These are phyloP conservation scores for Beverwykella pulmonaria DNA, from an alignment of 495 filamentous ascomycete genomes.

Conservation along the genomic window DNA sequence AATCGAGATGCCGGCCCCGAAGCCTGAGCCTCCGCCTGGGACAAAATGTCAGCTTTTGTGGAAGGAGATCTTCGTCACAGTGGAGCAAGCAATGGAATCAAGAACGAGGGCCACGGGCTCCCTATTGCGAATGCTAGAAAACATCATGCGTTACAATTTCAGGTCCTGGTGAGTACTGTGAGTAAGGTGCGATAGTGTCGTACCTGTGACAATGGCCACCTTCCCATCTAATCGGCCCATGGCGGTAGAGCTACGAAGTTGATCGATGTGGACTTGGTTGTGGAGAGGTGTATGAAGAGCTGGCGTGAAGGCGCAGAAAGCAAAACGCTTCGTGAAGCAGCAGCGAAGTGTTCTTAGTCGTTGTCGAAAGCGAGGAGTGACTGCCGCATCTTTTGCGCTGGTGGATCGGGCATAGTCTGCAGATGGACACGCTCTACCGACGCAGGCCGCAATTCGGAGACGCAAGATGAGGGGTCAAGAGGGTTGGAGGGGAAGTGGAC, in stretches of 20 bases:
- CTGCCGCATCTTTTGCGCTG: neutral
- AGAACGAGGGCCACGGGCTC: too few relatives aligned
- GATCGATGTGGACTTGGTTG: neutral
- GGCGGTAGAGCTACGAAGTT: neutral
- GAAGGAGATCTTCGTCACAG: neutral
- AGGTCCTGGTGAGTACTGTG: too few relatives aligned
- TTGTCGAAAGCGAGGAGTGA: neutral
- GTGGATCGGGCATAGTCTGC: neutral
- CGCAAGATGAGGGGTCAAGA: conserved; percentile 1
- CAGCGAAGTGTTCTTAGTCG: too few relatives aligned
- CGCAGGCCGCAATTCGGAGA: neutral
- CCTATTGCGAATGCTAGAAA: too few relatives aligned
- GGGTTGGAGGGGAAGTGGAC: neutral
- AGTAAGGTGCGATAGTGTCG: neutral
- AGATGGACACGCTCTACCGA: neutral
- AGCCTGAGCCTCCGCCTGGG: conserved; percentile 40
- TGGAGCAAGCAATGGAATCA: too few relatives aligned
- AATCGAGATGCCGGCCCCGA: conserved; percentile 40
- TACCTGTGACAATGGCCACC: conserved; percentile 42
- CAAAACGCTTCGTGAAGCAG: too few relatives aligned
- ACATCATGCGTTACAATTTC: too few relatives aligned
- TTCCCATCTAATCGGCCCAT: conserved; percentile 41
- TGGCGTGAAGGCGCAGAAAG: too few relatives aligned
- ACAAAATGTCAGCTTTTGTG: neutral
- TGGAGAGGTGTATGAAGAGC: too few relatives aligned